Evolutionary conservation across 495 filamentous ascomycete species (phyloP), one percentile per base, ranked within the genome.

Genomic region (Daldinia loculata): DNA sequence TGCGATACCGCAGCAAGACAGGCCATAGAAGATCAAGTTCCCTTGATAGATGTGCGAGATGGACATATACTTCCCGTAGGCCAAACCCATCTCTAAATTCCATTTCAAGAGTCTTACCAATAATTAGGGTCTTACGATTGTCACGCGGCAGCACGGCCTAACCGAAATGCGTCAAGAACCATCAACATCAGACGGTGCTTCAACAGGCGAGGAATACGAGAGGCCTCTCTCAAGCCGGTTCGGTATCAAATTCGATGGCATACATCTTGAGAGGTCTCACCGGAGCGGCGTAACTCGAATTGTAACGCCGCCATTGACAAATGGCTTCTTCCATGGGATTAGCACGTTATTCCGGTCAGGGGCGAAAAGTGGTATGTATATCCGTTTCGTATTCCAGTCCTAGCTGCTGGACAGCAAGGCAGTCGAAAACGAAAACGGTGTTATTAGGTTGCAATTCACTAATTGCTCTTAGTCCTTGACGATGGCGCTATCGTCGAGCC

Each of bases 261-360:
- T 82, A 67, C 73, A 76, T 27, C 80, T 86, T 52, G 67, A 65
- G 9, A 74, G 80, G 22, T 82, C 85, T 2, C 78, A 77, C 48
- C 75, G 81, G n/a, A 80, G 84, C 26, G 86, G 86, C 30, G 81
- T 88, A 19, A 87, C 85, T 34, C 76, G 77, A 52, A 83, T 83
- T 0, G 77, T 88, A 32, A 80, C 84, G 0, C 79, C 81, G 22
- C 85, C 84, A 19, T 50, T 76, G 2, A 71, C 72, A 2, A 78
- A 78, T 9, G 81, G 82, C 36, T 75, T 80, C n/a, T 68, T 77
- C 17, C 81, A 80, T n/a, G 84, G 84, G 4, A 80, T 87, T 9
- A 85, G 81, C 61, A 75, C 76, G 0, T 81, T 81, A 12, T 79
- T 87, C 60, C 73, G 75, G 5, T 85, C 82, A 4, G 76, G 77